Evolutionary conservation across 2,329 filamentous ascomycete species (phyloP).

Genomic region (Stachybotrys chartarum): DNA sequence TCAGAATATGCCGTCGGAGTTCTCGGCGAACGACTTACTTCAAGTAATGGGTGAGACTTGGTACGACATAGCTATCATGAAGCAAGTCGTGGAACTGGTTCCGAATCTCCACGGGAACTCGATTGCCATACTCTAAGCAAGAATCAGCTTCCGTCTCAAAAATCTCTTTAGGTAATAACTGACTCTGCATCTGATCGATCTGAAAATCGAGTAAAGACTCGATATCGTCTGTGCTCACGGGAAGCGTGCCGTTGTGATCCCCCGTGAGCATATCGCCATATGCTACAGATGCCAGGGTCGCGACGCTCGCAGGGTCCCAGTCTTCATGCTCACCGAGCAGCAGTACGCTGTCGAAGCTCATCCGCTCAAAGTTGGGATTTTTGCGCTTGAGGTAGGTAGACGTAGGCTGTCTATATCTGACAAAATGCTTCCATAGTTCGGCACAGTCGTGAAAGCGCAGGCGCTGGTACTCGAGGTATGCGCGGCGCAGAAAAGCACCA

Average conservation of each 20-base stretch:
- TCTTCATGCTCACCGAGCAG: slow-evolving; percentile 40
- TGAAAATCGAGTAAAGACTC: slow-evolving; percentile 82
- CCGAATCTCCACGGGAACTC: slow-evolving; percentile 69
- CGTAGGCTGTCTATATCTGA: slow-evolving; percentile 73
- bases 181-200: slow-evolving; percentile 79
- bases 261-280: slow-evolving; percentile 47
- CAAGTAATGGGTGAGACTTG: slow-evolving; percentile 70
- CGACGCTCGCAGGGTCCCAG: slow-evolving; percentile 36
- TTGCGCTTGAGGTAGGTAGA: slow-evolving; percentile 58
- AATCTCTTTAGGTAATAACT: slow-evolving; percentile 11
- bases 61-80: slow-evolving; percentile 57
- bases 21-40: slow-evolving; percentile 32
- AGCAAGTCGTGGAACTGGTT: slow-evolving; percentile 64
- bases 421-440: slow-evolving; percentile 75
- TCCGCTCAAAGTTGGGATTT: slow-evolving; percentile 48
- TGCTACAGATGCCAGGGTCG: slow-evolving; percentile 37
- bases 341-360: slow-evolving; percentile 52
- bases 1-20: neutral
- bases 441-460: slow-evolving; percentile 74
- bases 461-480: slow-evolving; percentile 71
- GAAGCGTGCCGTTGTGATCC: slow-evolving; percentile 29
- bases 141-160: neutral
- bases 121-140: slow-evolving; percentile 59
- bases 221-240: slow-evolving; percentile 70
- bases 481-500: slow-evolving; percentile 71